phyloP scores from a whole-genome alignment of 805 yeast genomes.

The Zygoascus ofunaensis region DNA sequence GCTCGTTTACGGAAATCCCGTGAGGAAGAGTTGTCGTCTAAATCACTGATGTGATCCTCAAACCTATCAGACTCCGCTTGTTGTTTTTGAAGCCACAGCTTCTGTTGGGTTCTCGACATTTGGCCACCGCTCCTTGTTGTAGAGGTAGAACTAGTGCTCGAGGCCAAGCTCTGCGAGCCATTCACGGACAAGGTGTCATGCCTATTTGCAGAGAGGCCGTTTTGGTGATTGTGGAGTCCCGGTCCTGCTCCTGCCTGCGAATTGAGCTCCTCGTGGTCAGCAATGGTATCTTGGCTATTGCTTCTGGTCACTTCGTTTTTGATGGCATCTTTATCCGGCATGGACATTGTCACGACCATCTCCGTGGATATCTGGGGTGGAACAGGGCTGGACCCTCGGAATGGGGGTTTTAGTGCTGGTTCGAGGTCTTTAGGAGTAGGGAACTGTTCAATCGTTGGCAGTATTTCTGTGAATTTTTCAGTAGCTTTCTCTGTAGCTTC shows the following conservation, averaged over 20 bases:
- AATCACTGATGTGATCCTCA: conserved; percentile 11
- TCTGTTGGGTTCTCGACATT: conserved; percentile 60
- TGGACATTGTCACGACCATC: conserved; percentile 16
- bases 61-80: conserved; percentile 5
- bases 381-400: conserved; percentile 8
- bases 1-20: not conserved
- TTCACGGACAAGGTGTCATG: too few relatives aligned
- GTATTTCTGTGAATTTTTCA: too few relatives aligned
- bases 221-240: not conserved
- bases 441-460: not conserved
- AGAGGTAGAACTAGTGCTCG: not conserved
- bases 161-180: not conserved
- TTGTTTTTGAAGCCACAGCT: conserved; percentile 56
- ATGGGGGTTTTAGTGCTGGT: not conserved
- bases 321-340: not conserved
- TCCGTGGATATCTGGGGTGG: conserved; percentile 19
- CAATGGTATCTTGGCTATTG: not conserved
- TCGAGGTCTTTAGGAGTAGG: not conserved
- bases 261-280: too few relatives aligned
- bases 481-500: too few relatives aligned
- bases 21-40: not conserved
- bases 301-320: not conserved
- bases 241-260: not conserved
- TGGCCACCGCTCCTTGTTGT: not conserved
- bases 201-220: too few relatives aligned